Conservation (phyloP, 106 monocot species). For the Acanthochlamys bracteata region DNA sequence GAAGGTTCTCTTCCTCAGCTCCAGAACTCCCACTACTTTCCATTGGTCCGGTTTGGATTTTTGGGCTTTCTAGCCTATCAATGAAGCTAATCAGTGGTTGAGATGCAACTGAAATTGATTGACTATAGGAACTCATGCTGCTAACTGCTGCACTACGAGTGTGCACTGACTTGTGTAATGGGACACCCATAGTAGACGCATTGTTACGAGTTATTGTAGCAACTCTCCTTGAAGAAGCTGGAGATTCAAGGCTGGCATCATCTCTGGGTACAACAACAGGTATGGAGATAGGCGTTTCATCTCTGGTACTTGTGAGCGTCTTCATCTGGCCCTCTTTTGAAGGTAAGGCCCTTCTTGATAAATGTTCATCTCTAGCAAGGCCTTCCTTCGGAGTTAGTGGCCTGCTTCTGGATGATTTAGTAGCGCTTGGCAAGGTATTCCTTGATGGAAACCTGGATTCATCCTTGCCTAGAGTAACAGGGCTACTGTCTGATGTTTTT, state of each 20-base stretch:
- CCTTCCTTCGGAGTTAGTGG: constrained; percentile 33
- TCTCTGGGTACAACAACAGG: constrained; percentile 56
- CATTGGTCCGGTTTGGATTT: constrained; percentile 5
- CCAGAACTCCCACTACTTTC: constrained; percentile 14
- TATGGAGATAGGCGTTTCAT: constrained; percentile 21
- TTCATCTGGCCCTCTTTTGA: too few relatives aligned
- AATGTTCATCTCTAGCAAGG: constrained; percentile 7
- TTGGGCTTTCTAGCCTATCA: constrained; percentile 12
- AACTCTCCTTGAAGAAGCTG: constrained; percentile 14
- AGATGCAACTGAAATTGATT: constrained; percentile 14
- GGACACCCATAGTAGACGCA: constrained; percentile 3
- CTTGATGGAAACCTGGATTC: constrained; percentile 20
- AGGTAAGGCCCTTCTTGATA: constrained; percentile 3
- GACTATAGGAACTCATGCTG: constrained; percentile 12
- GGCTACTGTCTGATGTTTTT: constrained; percentile 20
- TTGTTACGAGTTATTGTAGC: too few relatives aligned
- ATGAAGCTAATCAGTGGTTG: constrained; percentile 9
- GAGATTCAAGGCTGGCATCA: constrained; percentile 12
- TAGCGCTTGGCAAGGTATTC: constrained; percentile 13
- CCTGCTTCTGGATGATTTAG: constrained; percentile 13
- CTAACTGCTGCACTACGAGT: constrained; percentile 13
- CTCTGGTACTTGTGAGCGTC: constrained; percentile 14
- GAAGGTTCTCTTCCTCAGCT: constrained; percentile 9
- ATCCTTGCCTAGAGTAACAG: constrained; percentile 11
- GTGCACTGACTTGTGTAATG: constrained; percentile 9